Evolutionary conservation across 163 green algal genomes (phyloP).

Genomic region (Coccomyxa subellipsoidea): DNA sequence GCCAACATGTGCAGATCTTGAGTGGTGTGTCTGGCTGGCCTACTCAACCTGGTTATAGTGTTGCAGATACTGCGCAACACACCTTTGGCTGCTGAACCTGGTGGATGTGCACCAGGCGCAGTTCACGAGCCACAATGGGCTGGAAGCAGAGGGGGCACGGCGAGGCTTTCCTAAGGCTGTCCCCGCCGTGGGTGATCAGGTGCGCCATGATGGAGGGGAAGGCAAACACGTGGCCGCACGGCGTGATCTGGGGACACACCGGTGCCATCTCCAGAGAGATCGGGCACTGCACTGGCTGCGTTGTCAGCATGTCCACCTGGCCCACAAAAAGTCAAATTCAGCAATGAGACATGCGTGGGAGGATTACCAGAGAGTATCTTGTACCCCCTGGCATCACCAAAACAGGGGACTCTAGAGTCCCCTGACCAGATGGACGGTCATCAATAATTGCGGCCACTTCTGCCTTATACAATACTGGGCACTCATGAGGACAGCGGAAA

Average conservation of each 20-base stretch:
- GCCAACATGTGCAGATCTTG: too few relatives aligned
- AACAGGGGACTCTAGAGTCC: too few relatives aligned
- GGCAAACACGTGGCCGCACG: conserved; percentile 89
- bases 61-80: background rate
- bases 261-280: conserved; percentile 82
- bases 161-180: conserved; percentile 53
- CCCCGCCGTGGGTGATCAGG: conserved; percentile 64
- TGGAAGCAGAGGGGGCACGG: conserved; percentile 85
- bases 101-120: conserved; percentile 66
- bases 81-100: background rate
- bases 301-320: conserved; percentile 68
- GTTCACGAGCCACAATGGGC: conserved; percentile 66
- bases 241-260: conserved; percentile 81
- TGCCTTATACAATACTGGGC: too few relatives aligned
- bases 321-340: background rate
- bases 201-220: conserved; percentile 84
- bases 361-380: too few relatives aligned
- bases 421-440: too few relatives aligned
- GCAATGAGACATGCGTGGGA: too few relatives aligned
- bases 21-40: too few relatives aligned
- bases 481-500: too few relatives aligned
- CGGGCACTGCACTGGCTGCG: conserved; percentile 65
- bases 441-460: too few relatives aligned
- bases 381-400: too few relatives aligned
- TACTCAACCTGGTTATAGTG: too few relatives aligned